Evolutionary conservation across 805 yeast genomes (phyloP), one percentile per base, ranked within the genome.

Genomic region (Blastobotrys americana): DNA sequence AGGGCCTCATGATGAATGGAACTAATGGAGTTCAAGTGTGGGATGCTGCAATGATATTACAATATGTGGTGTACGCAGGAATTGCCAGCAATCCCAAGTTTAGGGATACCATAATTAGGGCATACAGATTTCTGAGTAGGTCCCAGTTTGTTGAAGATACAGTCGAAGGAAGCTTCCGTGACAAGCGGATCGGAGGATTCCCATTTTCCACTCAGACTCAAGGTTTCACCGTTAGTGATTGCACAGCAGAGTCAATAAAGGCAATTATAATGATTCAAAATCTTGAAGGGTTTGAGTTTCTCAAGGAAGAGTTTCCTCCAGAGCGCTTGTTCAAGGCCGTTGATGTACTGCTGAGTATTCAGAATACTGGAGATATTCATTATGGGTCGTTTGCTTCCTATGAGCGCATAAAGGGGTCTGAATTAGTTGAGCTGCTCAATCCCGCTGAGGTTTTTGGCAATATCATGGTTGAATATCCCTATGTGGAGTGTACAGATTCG

Each of bases 391-490:
- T 88, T 65, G 83, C 97, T 0, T 77, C 96, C 0, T 93, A 93
- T 63, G 99, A 93, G 59, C 72, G 69, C 43, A 90, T 86, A 50
- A 80, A 88, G 53, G 88, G 95, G 0, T 77, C 95, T 0, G 78
- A 87, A 10, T 48, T 78, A 33, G 58, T 93, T 47, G 99, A 93
- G 60, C 56, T 65, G 42, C 67, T 93, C 46, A 90, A 90, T 54
- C 97, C 98, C 0, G 99, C 98, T 1, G 98, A 93, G 61, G 98
- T 93, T 0, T 93, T 93, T 66, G 96, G 95, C 46, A 89, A 93
- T 55, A 93, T 93, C 47, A 93, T 93, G 99, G 95, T 93, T 20
- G 99, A 93, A 64, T 93, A 86, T 61, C 97, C 98, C 0, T 93
- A 93, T 59, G 97, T 94, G 17, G 99, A 93, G 64, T 93, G 99